Evolutionary conservation across 441 rosid species (phyloP), one percentile per base, ranked within the genome.

Genomic region (Syzygium malaccense): DNA sequence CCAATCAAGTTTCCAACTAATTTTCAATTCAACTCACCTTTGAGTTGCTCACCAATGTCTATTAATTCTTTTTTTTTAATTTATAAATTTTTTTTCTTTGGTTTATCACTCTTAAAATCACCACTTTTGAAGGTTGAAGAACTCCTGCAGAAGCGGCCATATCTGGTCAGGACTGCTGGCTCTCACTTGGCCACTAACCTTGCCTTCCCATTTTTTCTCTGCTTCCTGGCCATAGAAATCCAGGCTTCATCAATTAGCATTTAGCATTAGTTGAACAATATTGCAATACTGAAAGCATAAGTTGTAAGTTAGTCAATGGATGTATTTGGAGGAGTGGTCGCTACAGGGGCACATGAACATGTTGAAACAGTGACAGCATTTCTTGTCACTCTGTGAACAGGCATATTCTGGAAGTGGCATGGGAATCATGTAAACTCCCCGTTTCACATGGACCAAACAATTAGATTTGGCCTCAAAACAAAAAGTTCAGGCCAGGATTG

Each of bases 111-210:
- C 33, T 66, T 18, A 4, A 4, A 66, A 66, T 57, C 11, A 57
- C n/a, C 62, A 92, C 79, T 93, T 45, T 45, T 94, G 91, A 25
- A 93, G 3, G 92, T 91, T 92, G 91, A 95, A 94, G 85, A 94
- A 95, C 88, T 94, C 95, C n/a, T 89, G 92, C 10, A 93, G 75
- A 79, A 88, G 88, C 12, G 91, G 85, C 97, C 96, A 95, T 25
- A 91, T 91, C 85, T 92, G 92, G 53, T 92, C 95, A 54, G 93
- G 90, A 28, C 92, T 90, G 28, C 88, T 51, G 32, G 90, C 85
- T 93, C 88, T 89, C 28, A 92, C 84, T 89, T 92, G 93, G 8
- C 71, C 93, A 2, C 41, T 55, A 33, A 90, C 87, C 62, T 91
- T 93, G 28, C 95, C 96, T 89, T 91, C 92, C 97, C 96, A 94